A percentile compares a stretch with the other conserved stretches of the same genome.
These are phyloP conservation scores for Xylaria sp. DNA, from an alignment of 2,329 filamentous ascomycete species.

Conservation along the genomic window DNA sequence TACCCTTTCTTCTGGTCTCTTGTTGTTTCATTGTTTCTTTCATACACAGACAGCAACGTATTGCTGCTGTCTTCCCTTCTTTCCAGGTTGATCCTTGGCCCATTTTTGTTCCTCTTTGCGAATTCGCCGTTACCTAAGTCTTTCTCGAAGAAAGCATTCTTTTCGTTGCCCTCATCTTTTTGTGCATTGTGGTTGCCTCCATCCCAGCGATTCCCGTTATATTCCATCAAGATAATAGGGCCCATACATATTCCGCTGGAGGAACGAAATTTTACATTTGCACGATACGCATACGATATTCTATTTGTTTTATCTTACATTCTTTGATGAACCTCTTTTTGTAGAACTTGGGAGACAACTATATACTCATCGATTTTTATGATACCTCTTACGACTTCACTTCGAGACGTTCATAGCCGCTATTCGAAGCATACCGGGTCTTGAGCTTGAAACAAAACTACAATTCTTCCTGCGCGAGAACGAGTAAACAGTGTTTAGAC, in stretches of 20 bases:
- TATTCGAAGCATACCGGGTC: conserved; percentile 12
- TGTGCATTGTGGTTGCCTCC: conserved; percentile 25
- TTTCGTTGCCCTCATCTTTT: conserved; percentile 29
- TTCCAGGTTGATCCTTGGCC: conserved; percentile 66
- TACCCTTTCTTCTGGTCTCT: conserved; percentile 25
- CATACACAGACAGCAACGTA: conserved; percentile 35
- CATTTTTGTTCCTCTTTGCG: conserved; percentile 37
- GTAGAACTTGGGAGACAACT: neutral
- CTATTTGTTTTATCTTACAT: conserved; percentile 6
- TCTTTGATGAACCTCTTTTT: neutral
- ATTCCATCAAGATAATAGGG: conserved; percentile 22
- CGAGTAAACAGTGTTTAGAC: neutral
- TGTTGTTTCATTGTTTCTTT: conserved; percentile 29
- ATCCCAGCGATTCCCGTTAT: conserved; percentile 15
- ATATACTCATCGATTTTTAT: conserved; percentile 26
- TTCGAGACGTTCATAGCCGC: conserved; percentile 18
- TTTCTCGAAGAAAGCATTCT: conserved; percentile 29
- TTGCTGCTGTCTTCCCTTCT: conserved; percentile 47
- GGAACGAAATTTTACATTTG: neutral
- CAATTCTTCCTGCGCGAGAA: neutral
- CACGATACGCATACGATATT: conserved; percentile 15
- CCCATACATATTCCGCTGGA: conserved; percentile 2
- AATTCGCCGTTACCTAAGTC: conserved; percentile 25
- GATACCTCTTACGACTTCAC: conserved; percentile 30
- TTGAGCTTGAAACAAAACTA: neutral